Percentiles rank a stretch among this genome's conserved stretches.
Evolutionary conservation across 495 filamentous ascomycete species (phyloP).

Genomic region (Aspergillus saccharolyticus): DNA sequence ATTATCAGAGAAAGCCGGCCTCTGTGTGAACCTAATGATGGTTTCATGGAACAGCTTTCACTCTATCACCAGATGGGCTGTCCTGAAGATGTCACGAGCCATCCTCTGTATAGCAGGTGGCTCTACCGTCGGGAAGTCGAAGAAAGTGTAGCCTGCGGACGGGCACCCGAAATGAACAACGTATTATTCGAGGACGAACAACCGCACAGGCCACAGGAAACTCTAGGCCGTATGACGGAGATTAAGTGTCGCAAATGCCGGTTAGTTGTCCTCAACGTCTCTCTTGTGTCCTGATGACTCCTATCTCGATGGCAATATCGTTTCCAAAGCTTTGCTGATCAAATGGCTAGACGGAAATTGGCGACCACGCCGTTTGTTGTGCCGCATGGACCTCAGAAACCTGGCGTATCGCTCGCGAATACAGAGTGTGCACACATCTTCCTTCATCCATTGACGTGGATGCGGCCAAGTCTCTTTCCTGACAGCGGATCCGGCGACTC

Average conservation of each 20-base stretch:
- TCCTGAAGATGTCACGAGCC: conserved; percentile 60
- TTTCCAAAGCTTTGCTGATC: neutral
- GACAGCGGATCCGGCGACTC: conserved; percentile 7
- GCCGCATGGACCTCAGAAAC: conserved; percentile 41
- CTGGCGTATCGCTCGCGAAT: conserved; percentile 16
- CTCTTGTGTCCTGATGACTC: neutral
- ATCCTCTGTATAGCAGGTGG: conserved; percentile 84
- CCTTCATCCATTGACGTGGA: conserved; percentile 88
- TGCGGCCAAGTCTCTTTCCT: conserved; percentile 66
- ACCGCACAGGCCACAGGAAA: conserved; percentile 17
- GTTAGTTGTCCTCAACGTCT: conserved; percentile 24
- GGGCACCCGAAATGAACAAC: conserved; percentile 64
- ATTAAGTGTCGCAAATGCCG: conserved; percentile 64
- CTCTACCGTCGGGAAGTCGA: conserved; percentile 74
- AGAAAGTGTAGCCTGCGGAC: conserved; percentile 62
- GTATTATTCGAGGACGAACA: conserved; percentile 84
- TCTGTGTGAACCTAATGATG: conserved; percentile 77
- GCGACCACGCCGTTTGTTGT: conserved; percentile 60
- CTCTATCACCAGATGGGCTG: conserved; percentile 83
- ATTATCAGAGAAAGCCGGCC: conserved; percentile 61
- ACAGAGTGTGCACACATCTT: conserved; percentile 75
- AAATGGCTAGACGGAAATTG: conserved; percentile 48
- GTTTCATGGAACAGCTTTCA: conserved; percentile 82
- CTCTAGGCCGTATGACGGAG: conserved; percentile 33
- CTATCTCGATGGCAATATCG: neutral